Evolutionary conservation across 192 early-diverging fungal species (phyloP).

Genomic region (Rhizophagus prolifer): DNA sequence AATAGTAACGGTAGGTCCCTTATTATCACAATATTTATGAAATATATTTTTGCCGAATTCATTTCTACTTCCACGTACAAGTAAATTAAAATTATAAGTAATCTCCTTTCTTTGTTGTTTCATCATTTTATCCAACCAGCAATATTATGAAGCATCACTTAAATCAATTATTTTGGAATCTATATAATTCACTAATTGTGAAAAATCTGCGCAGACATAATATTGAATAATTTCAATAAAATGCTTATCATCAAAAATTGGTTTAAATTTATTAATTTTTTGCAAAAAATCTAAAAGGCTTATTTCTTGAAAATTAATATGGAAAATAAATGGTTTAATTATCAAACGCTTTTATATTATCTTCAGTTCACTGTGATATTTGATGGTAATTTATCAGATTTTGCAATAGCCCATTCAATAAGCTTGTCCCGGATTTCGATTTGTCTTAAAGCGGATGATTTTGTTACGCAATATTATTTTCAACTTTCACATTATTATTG

Average conservation of each 20-base stretch:
- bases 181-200: not conserved
- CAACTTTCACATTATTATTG: no score
- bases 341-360: not conserved
- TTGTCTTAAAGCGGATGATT: not conserved
- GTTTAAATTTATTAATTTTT: not conserved
- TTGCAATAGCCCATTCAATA: not conserved
- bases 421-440: not conserved
- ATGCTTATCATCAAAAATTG: not conserved
- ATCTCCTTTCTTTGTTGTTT: not conserved
- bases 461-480: no score
- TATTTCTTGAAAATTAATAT: not conserved
- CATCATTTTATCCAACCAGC: not conserved
- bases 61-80: no score
- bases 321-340: not conserved
- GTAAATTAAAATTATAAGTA: not conserved
- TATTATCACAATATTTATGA: not conserved
- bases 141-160: not conserved
- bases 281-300: not conserved
- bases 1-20: slow-evolving; percentile 31
- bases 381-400: not conserved
- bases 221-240: not conserved
- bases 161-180: not conserved
- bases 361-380: not conserved
- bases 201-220: no score
- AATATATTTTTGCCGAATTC: no score